Base-by-base conservation (phyloP, 2,329 filamentous ascomycete genomes). In the Pseudogymnoascus destructans region DNA sequence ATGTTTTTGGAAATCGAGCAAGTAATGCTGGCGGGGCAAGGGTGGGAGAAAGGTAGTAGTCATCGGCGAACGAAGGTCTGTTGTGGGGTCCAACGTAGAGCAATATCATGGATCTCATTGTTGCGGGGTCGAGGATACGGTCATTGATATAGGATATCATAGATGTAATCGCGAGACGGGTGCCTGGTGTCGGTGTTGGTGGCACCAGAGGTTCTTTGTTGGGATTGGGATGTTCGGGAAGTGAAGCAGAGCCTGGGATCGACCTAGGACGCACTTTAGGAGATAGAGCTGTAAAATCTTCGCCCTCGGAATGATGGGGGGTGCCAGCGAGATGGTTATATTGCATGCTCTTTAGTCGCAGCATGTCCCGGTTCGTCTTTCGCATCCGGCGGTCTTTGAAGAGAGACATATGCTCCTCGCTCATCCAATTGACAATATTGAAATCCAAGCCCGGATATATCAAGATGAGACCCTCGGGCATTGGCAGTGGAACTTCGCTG, bases 401-500 rank as follows among this genome's bases (percentile, higher is more conserved):
- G 61, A 98, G 74, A 0, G 89, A 83, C 89, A 97, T 95, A 69
- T 98, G 91, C 70, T 97, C 92, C 66, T 97, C 92, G 0, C 89
- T 91, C 91, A 98, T 97, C 93, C 93, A 98, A 70, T 91, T 96
- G 35, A 89, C 89, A 63, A 97, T 97, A 67, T 95, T 96, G 87
- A 97, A 90, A 67, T 97, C 93, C 60, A 98, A 74, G 0, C 86
- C 85, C 0, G 93, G 93, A 66, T 98, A 98, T 60, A 95, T 84
- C 55, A 95, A 77, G 0, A 97, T 78, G 6, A 97, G 72, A 0
- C 90, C 92, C 57, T 87, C 86, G 0, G 93, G 93, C 0, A 80
- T 69, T 0, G 90, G 86, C 5, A 95, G 75, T 2, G 82, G 75
- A 17, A 73, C 73, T 62, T 82, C 77, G 21, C 77, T 75, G 15